These are phyloP conservation scores for Nigrospora sphaerica DNA, from an alignment of 2,329 filamentous ascomycete species.

Conservation along the genomic window DNA sequence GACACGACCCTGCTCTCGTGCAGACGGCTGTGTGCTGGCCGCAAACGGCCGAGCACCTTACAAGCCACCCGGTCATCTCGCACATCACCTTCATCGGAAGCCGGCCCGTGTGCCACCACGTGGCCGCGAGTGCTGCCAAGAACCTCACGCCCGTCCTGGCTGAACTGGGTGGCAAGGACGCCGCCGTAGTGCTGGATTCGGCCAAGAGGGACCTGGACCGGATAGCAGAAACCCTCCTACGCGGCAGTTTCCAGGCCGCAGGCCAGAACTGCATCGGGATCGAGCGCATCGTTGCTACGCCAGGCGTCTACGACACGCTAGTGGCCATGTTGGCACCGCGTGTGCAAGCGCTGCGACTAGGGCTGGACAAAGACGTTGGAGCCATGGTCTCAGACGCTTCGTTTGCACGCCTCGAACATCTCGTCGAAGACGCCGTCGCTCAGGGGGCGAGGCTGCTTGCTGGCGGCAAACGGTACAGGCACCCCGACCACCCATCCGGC, in stretches of 20 bases:
- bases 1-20: conserved; percentile 73
- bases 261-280: conserved; percentile 98
- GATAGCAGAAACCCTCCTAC: conserved; percentile 76
- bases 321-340: conserved; percentile 64
- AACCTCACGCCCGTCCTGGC: conserved; percentile 81
- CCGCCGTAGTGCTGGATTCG: conserved; percentile 82
- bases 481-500: conserved; percentile 68
- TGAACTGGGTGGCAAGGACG: conserved; percentile 93
- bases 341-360: conserved; percentile 68
- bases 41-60: conserved; percentile 70
- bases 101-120: conserved; percentile 75
- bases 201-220: conserved; percentile 57
- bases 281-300: conserved; percentile 80
- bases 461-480: conserved; percentile 65
- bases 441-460: conserved; percentile 74
- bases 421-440: conserved; percentile 70
- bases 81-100: conserved; percentile 98
- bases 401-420: conserved; percentile 68
- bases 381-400: conserved; percentile 77
- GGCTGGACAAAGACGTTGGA: conserved; percentile 74
- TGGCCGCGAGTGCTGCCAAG: conserved; percentile 79
- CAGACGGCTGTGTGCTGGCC: conserved; percentile 88
- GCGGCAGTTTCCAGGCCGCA: conserved; percentile 89
- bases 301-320: conserved; percentile 68
- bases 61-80: conserved; percentile 73